These are phyloP conservation scores for Beauveria sp. DNA, from an alignment of 2,329 filamentous ascomycete genomes.

Conservation along the genomic window DNA sequence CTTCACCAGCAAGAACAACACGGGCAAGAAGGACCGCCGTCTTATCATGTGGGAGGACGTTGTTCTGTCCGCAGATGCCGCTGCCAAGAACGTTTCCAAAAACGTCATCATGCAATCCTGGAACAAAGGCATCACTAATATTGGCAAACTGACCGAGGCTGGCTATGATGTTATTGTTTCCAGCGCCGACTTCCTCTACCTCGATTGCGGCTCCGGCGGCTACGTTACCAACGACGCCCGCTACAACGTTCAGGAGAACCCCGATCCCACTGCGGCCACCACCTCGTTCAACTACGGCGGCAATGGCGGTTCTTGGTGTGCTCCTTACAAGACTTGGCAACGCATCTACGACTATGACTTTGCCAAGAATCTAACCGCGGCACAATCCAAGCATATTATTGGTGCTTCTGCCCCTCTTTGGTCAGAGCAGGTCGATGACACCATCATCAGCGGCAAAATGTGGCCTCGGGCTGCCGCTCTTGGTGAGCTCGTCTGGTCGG, in stretches of 20 bases:
- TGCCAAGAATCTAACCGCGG: constrained; percentile 36
- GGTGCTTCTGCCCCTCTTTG: constrained; percentile 46
- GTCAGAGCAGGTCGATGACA: constrained; percentile 48
- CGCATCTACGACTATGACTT: constrained; percentile 54
- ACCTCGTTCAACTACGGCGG: constrained; percentile 49
- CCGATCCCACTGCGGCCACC: constrained; percentile 27
- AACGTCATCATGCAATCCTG: constrained; percentile 46
- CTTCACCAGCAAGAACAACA: constrained; percentile 26
- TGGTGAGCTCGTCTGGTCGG: constrained; percentile 48
- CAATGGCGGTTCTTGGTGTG: constrained; percentile 48
- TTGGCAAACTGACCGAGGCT: constrained; percentile 39
- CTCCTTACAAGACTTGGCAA: constrained; percentile 53
- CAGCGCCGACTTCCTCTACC: constrained; percentile 46
- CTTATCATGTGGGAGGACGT: constrained; percentile 53
- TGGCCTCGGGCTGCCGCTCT: constrained; percentile 51
- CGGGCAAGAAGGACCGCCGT: constrained; percentile 33
- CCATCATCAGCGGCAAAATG: constrained; percentile 40
- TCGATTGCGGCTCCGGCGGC: constrained; percentile 48
- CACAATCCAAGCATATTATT: constrained; percentile 39
- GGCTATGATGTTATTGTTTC: constrained; percentile 51
- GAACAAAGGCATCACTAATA: constrained; percentile 45
- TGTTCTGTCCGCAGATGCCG: constrained; percentile 31
- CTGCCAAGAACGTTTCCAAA: constrained; percentile 39
- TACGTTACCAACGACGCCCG: constrained; percentile 47
- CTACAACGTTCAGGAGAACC: constrained; percentile 47